Evolutionary conservation across 1,139 yeast species (phyloP), one percentile per base, ranked within the genome.

Genomic region (Yamadazyma conglobata): DNA sequence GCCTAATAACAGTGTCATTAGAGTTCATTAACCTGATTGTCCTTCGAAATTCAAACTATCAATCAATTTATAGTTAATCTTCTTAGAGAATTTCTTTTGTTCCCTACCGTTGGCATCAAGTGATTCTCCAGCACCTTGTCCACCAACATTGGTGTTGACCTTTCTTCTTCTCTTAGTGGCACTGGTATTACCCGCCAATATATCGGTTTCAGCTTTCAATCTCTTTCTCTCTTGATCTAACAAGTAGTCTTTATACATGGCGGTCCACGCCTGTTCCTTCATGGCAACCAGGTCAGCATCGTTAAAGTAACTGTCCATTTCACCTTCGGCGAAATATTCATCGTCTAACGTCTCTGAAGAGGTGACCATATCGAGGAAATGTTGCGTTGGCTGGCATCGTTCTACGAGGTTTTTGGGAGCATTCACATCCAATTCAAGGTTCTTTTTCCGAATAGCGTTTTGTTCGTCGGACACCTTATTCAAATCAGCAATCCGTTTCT

Each of bases 221-320:
- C 91, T 65, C 53, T 87, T 88, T 45, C 77, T 77, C 47, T 91
- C 97, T 56, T 87, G 95, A 31, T 82, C 93, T 15, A 87, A 58
- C 36, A 91, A 63, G 48, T 79, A 93, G 19, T 89, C 97, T 37
- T 84, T 85, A 56, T 91, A 87, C 32, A 86, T 67, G 1, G 93
- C 88, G 34, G 84, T 77, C 97, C 98, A 91, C 5, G 88, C 75
- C 81, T 69, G 43, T 85, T 88, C 56, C 86, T 89, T 47, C 79
- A 50, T 34, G 16, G 26, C 64, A 58, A 33, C 44, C 9, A 77
- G 70, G 43, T 91, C 96, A 27, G 77, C 83, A 29, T 73, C 78
- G 4, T 75, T 70, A 33, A 91, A 61, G 28, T 85, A 51, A 25
- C 79, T 58, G 4, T 75, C 77, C 8, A 85, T 62, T 47, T 88